Evolutionary conservation across 306 rosid genomes (phyloP), one percentile per base, ranked within the genome.

Genomic region (Chamaecrista fasciculata): DNA sequence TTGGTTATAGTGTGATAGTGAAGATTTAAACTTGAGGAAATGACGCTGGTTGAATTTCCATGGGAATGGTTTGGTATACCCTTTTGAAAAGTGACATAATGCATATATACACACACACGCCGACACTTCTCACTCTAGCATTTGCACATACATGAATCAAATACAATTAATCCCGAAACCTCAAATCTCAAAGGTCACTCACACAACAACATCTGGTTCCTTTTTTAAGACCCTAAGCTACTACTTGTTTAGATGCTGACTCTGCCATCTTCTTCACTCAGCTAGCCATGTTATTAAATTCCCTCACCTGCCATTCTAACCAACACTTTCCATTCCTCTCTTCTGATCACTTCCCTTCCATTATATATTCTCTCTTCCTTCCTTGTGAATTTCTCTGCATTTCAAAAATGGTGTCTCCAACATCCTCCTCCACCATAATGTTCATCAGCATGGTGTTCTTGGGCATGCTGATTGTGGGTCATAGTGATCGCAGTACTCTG

Each of bases 221-320:
- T 18, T 29, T 29, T 42, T 37, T 16, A 46, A 3, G 52, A 23
- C 52, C 59, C 44, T 71, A n/a, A n/a, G n/a, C n/a, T n/a, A n/a
- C n/a, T n/a, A n/a, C 42, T 55, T 65, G 4, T 47, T 36, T 4
- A 21, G 37, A 29, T 26, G 47, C 53, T 21, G 26, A n/a, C 37
- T 23, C 46, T 34, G 44, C 25, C 36, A 28, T 47, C 6, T 19
- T 2, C 18, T n/a, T 9, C 43, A 29, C 26, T 6, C 18, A 10
- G n/a, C n/a, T n/a, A n/a, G n/a, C 55, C 6, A 57, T 71, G 78
- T 60, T 66, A 83, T 83, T 85, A 79, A 87, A 85, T 79, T 79
- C 79, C 75, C 75, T 69, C 75, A 81, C 84, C 90, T 62, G 65
- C 79, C 81, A 25, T 62, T 8, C 71, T 23, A 43, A 62, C 79